phyloP scores from a whole-genome alignment of 441 rosid species.

The Euphorbia corollata region DNA sequence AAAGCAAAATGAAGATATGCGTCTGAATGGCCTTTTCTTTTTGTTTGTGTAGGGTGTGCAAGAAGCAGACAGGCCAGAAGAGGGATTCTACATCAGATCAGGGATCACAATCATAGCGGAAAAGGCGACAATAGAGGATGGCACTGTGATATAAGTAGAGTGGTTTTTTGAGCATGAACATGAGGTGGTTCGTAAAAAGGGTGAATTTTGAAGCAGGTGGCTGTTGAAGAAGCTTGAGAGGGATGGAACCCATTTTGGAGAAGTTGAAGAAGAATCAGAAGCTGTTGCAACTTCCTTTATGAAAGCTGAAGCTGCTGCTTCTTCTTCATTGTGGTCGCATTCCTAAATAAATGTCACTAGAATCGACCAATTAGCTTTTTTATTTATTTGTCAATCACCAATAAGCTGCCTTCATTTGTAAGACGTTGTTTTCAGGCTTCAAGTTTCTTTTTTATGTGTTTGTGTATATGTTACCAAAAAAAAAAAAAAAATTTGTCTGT shows the following conservation, averaged over 20 bases:
- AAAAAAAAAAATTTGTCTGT: too few species aligned
- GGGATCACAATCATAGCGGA: conserved; percentile 70
- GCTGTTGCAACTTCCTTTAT: conserved; percentile 15
- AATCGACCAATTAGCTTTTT: background rate
- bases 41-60: conserved; percentile 53
- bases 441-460: background rate
- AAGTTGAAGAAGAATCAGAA: conserved; percentile 10
- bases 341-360: conserved; percentile 9
- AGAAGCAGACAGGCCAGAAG: conserved; percentile 78
- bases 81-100: conserved; percentile 78
- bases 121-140: conserved; percentile 81
- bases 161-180: background rate
- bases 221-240: conserved; percentile 13
- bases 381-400: background rate
- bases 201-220: conserved; percentile 8
- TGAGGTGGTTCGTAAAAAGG: background rate
- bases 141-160: conserved; percentile 51
- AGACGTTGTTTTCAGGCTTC: background rate
- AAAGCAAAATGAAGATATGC: too few species aligned
- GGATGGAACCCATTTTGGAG: conserved; percentile 25
- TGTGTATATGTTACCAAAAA: too few species aligned
- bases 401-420: background rate
- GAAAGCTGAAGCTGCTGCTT: conserved; percentile 20
- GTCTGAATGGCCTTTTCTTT: background rate
- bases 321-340: conserved; percentile 5